A percentile compares a stretch with the other conserved stretches of the same genome.
These are phyloP conservation scores for Xylaria flabelliformis DNA, from an alignment of 495 filamentous ascomycete species.

Conservation along the genomic window DNA sequence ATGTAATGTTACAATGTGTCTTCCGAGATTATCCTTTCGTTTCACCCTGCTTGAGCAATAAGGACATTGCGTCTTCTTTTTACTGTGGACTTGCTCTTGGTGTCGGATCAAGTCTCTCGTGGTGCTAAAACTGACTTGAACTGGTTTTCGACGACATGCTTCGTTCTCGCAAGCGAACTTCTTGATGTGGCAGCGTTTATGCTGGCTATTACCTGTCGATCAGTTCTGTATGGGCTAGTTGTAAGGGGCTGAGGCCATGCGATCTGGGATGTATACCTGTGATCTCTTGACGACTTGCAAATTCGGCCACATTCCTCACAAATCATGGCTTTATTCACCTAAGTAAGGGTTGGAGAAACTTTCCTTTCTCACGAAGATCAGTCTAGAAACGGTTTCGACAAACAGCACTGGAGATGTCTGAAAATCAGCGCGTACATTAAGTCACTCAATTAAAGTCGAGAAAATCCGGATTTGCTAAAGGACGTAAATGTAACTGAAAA, in stretches of 20 bases:
- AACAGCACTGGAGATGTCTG: not conserved
- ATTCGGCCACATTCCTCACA: not conserved
- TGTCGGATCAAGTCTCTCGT: constrained; percentile 3
- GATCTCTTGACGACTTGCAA: not conserved
- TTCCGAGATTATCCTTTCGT: constrained; percentile 1
- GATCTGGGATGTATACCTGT: not conserved
- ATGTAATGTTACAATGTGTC: not conserved
- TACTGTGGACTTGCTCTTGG: not conserved
- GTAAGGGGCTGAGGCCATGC: not conserved
- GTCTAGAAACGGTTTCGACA: not conserved
- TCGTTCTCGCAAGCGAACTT: not conserved
- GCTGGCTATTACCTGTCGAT: not conserved
- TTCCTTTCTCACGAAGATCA: not conserved
- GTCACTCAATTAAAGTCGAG: too few relatives aligned
- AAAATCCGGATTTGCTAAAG: too few relatives aligned
- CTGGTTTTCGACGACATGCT: not conserved
- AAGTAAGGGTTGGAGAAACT: not conserved
- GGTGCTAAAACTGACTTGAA: not conserved
- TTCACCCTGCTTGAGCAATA: not conserved
- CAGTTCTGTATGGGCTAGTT: not conserved
- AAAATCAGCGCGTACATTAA: not conserved
- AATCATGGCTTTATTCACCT: not conserved
- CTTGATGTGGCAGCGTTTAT: not conserved
- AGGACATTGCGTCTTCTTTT: not conserved
- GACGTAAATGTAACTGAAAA: too few relatives aligned